phyloP scores from a whole-genome alignment of 2,329 filamentous ascomycete species.

The Didymella pinodella region DNA sequence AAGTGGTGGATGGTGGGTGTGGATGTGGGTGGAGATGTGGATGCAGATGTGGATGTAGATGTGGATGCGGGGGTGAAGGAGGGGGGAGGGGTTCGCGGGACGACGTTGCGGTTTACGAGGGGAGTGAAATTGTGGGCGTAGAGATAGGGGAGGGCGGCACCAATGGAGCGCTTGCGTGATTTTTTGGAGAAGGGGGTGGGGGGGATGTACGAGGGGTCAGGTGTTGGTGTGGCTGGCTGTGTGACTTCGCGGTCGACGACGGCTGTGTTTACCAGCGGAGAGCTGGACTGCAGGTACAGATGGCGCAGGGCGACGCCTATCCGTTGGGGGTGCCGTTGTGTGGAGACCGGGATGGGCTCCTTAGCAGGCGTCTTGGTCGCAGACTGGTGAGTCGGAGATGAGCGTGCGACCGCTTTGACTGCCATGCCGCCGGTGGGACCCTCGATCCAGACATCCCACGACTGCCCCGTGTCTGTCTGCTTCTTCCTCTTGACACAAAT shows the following conservation, averaged over 20 bases:
- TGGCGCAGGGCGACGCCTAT: neutral
- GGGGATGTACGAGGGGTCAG: no score
- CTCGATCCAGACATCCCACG: slow-evolving; percentile 54
- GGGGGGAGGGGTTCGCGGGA: neutral
- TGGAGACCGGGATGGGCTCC: neutral
- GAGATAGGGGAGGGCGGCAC: neutral
- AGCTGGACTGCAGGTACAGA: neutral
- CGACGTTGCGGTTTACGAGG: neutral
- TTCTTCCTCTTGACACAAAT: slow-evolving; percentile 69
- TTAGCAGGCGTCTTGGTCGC: neutral
- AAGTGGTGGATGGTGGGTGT: no score
- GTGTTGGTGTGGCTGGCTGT: no score
- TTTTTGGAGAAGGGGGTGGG: no score
- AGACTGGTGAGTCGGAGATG: slow-evolving; percentile 1
- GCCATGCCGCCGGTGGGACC: slow-evolving; percentile 53
- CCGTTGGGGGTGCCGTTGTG: neutral
- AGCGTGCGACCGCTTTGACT: slow-evolving; percentile 53
- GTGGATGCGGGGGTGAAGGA: no score
- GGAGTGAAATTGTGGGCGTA: neutral
- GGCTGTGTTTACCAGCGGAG: no score
- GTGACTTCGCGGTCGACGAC: no score
- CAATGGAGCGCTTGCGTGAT: neutral
- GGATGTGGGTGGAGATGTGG: no score
- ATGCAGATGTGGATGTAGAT: no score
- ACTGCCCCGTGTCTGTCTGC: slow-evolving; percentile 17